A percentile compares a stretch with the other conserved stretches of the same genome.
Conservation (phyloP, 2,329 filamentous ascomycete genomes). For the Epichloe coenophiala region DNA sequence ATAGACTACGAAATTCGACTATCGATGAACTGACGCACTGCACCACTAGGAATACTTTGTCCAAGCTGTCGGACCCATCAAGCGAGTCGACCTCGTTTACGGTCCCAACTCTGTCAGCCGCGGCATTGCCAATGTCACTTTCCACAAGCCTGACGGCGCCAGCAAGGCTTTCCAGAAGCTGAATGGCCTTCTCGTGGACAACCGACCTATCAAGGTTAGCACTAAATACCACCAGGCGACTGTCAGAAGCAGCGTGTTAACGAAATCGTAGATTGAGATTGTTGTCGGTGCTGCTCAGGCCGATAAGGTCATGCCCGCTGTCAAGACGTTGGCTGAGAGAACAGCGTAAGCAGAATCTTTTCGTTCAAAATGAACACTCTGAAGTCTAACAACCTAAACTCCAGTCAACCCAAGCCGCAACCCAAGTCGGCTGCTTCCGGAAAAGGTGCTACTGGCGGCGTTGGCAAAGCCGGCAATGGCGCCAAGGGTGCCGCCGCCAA, state of each 20-base stretch:
- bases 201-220: constrained; percentile 71
- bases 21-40: constrained; percentile 52
- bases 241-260: constrained; percentile 11
- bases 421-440: constrained; percentile 68
- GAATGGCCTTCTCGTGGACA: constrained; percentile 84
- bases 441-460: constrained; percentile 34
- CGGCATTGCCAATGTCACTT: constrained; percentile 82
- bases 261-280: constrained; percentile 60
- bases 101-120: constrained; percentile 84
- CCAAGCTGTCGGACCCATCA: constrained; percentile 78
- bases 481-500: constrained; percentile 34
- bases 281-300: constrained; percentile 66
- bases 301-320: constrained; percentile 49
- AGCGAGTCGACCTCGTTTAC: constrained; percentile 83
- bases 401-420: constrained; percentile 31
- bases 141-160: constrained; percentile 68
- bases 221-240: background rate
- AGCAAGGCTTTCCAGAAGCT: constrained; percentile 70
- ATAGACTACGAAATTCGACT: constrained; percentile 10
- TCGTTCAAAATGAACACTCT: background rate
- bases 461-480: constrained; percentile 23
- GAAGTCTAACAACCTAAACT: constrained; percentile 1
- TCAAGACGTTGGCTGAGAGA: constrained; percentile 68
- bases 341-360: constrained; percentile 41
- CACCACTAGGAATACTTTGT: constrained; percentile 86